Base-by-base conservation (phyloP, 768 basidiomycete species). In the Thelephora ganbajun region DNA sequence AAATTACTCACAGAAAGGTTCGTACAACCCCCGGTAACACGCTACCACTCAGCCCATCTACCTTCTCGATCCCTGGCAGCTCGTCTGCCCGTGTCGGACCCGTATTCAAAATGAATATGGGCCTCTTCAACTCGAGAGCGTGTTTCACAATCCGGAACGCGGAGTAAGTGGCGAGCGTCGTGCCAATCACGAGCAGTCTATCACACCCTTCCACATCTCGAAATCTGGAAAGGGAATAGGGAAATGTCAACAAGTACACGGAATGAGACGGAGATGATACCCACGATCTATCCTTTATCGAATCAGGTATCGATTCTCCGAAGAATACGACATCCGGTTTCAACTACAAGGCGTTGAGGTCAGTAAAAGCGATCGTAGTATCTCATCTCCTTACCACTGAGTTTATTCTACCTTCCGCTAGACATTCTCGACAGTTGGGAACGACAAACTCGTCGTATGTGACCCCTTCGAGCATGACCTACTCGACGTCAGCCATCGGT, bases 91-190 rank as follows among this genome's bases (percentile, higher is more conserved):
- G 76, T 2, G 89, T 83, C 2, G 91, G 91, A 6, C 94, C 94
- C 18, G 88, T 66, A 54, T 96, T 94, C 45, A 97, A 68, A 42
- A 93, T 69, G 49, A 94, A 63, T 5, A 91, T 79, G 0, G 83
- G 81, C 63, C 90, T 94, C 18, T 72, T 69, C 13, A 78, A 66
- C 51, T 86, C 77, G 4, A 84, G 59, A 1, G 92, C 90, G 53
- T 77, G 81, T 60, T 83, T 89, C 43, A 93, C 69, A 26, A 97
- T 64, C 54, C 92, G 87, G 51, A 26, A 13, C 34, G 33, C 11
- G 5, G 88, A 92, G 63, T 85, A 96, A 0, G 93, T 97, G 0
- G 94, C 91, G 22, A 96, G 74, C 1, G 89, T 91, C 0, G 91
- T 93, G 33, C 93, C 94, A 34, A 94, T 65, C 35, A 94, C 66